Evolutionary conservation across 306 rosid genomes (phyloP).

Genomic region (Prinsepia uniflora): DNA sequence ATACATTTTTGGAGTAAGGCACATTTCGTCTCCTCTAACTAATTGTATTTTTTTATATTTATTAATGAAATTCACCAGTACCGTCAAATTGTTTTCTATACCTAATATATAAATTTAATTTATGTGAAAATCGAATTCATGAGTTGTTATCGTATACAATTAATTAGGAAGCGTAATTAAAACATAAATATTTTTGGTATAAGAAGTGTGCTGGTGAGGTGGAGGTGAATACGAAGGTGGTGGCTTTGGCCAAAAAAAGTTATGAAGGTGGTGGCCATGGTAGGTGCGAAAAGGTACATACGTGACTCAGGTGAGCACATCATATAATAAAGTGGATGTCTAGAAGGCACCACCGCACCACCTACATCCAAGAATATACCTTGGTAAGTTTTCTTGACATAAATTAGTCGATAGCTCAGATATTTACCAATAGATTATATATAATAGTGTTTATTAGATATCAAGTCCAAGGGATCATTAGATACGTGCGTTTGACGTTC

Average conservation of each 20-base stretch:
- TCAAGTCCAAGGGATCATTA: not conserved
- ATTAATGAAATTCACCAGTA: no score
- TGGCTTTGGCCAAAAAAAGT: not conserved
- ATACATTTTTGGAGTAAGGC: no score
- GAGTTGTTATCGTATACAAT: no score
- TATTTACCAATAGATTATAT: no score
- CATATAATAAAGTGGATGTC: slow-evolving; percentile 15
- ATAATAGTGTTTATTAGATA: not conserved
- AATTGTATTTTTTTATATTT: no score
- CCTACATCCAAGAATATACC: not conserved
- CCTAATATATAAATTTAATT: no score
- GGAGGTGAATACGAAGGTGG: not conserved
- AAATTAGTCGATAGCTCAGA: no score
- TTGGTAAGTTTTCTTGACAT: not conserved
- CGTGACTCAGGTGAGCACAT: slow-evolving; percentile 12
- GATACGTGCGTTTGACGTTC: slow-evolving; percentile 3
- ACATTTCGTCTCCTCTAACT: no score
- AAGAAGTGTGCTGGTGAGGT: no score
- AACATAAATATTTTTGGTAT: not conserved
- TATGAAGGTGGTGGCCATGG: not conserved
- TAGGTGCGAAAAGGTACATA: not conserved
- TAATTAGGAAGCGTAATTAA: not conserved
- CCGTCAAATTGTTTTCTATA: no score
- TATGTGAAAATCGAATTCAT: no score
- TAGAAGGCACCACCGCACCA: slow-evolving; percentile 26